These are phyloP conservation scores for Clausena lansium DNA, from an alignment of 345 rosid species.

Conservation along the genomic window DNA sequence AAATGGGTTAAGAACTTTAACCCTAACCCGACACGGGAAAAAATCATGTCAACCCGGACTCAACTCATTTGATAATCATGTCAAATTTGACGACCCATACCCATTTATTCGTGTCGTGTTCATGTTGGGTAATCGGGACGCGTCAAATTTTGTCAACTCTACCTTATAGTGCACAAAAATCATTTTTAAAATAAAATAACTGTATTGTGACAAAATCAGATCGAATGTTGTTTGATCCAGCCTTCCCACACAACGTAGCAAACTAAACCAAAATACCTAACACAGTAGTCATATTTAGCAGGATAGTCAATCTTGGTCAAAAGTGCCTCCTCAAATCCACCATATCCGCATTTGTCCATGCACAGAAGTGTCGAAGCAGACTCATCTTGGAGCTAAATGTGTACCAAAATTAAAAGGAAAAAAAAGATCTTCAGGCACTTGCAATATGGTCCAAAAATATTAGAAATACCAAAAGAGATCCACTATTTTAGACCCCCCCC, in stretches of 20 bases:
- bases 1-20: too few species aligned
- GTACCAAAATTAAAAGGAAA: neutral
- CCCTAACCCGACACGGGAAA: too few species aligned
- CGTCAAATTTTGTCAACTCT: too few species aligned
- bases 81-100: too few species aligned
- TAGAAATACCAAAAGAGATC: conserved; percentile 1
- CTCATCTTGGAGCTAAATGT: conserved; percentile 74
- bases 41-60: too few species aligned
- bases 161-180: neutral
- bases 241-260: neutral
- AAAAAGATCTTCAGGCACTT: conserved; percentile 2
- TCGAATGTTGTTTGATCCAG: neutral
- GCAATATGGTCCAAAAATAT: neutral
- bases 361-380: conserved; percentile 65
- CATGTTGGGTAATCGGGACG: too few species aligned
- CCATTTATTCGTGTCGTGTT: too few species aligned
- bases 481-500: neutral
- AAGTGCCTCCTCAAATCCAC: conserved; percentile 77
- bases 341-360: conserved; percentile 63
- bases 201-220: neutral
- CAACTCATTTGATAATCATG: too few species aligned
- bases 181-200: neutral
- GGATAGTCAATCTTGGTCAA: conserved; percentile 75
- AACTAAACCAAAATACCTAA: conserved; percentile 46
- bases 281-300: conserved; percentile 70